Percentiles rank a stretch among this genome's conserved stretches.
phyloP scores from a whole-genome alignment of 129 eudicot species.

The Apium graveolens region DNA sequence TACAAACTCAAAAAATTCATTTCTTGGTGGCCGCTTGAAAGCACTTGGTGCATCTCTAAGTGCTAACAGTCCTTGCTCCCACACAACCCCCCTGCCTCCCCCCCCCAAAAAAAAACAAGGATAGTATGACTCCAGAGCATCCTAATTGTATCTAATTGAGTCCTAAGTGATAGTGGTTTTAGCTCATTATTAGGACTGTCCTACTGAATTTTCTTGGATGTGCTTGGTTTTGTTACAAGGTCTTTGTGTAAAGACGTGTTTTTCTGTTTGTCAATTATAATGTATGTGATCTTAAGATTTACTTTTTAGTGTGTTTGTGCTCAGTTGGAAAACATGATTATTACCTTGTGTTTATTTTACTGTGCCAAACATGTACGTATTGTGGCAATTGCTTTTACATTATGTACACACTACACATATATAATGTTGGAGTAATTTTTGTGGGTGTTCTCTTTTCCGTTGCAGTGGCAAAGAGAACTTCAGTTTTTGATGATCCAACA shows the following conservation, averaged over 20 bases:
- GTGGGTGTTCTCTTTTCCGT: constrained; percentile 1
- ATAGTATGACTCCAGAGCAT: not conserved
- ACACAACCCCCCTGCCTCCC: not conserved
- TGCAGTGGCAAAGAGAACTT: constrained; percentile 87
- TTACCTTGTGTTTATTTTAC: not conserved
- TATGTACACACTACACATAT: not conserved
- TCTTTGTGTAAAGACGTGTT: not conserved
- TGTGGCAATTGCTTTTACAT: not conserved
- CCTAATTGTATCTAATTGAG: not conserved
- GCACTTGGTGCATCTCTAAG: not conserved
- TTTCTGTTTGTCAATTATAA: not conserved
- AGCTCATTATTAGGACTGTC: not conserved
- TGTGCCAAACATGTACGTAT: not conserved
- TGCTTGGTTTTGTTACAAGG: not conserved
- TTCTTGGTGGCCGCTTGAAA: not conserved
- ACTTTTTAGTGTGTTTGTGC: not conserved
- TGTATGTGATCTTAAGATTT: not conserved
- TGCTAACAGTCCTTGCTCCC: not conserved
- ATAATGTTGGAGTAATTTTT: not conserved
- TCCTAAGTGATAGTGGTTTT: not conserved
- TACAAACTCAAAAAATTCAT: not conserved
- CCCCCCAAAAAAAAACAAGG: not conserved
- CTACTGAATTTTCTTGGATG: not conserved
- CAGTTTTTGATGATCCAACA: constrained; percentile 85
- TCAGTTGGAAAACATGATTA: not conserved